phyloP scores from a whole-genome alignment of 495 filamentous ascomycete genomes.

The Pyronema domesticum region DNA sequence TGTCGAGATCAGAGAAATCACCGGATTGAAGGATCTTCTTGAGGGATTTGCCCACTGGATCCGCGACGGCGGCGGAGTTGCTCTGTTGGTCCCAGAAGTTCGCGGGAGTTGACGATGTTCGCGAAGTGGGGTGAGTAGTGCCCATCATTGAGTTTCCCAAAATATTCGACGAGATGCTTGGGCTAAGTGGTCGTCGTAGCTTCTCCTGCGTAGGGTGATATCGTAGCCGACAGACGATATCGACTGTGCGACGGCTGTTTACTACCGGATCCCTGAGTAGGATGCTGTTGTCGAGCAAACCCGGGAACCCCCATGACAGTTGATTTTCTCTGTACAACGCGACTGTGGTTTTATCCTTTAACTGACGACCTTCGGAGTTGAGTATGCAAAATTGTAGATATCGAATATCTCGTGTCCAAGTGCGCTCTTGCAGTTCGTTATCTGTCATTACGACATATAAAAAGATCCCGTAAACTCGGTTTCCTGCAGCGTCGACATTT shows the following conservation, averaged over 20 bases:
- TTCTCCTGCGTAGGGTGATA: conserved; percentile 25
- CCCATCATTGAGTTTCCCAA: conserved; percentile 20
- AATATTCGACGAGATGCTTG: conserved; percentile 17
- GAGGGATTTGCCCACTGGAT: conserved; percentile 22
- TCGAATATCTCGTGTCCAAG: conserved; percentile 25
- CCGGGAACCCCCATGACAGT: conserved; percentile 24
- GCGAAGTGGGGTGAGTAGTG: conserved; percentile 18
- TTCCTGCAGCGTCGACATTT: conserved; percentile 24
- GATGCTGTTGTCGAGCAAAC: conserved; percentile 24
- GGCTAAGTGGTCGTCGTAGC: conserved; percentile 22
- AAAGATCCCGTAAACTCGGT: conserved; percentile 24
- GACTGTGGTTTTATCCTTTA: conserved; percentile 25
- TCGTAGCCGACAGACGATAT: conserved; percentile 23
- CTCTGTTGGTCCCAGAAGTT: conserved; percentile 24
- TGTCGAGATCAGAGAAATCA: conserved; percentile 22
- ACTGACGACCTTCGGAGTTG: conserved; percentile 23
- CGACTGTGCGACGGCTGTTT: conserved; percentile 21
- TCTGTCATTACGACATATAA: conserved; percentile 26
- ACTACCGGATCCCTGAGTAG: conserved; percentile 24
- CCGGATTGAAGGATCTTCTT: conserved; percentile 22
- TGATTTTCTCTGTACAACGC: conserved; percentile 24
- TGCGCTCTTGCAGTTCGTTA: conserved; percentile 25
- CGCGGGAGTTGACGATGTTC: conserved; percentile 20
- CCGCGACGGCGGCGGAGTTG: conserved; percentile 17
- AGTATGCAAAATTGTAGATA: conserved; percentile 25